A percentile compares a stretch with the other conserved stretches of the same genome.
phyloP scores from a whole-genome alignment of 2,329 filamentous ascomycete species.

The Torrubiellomyces zombiae region DNA sequence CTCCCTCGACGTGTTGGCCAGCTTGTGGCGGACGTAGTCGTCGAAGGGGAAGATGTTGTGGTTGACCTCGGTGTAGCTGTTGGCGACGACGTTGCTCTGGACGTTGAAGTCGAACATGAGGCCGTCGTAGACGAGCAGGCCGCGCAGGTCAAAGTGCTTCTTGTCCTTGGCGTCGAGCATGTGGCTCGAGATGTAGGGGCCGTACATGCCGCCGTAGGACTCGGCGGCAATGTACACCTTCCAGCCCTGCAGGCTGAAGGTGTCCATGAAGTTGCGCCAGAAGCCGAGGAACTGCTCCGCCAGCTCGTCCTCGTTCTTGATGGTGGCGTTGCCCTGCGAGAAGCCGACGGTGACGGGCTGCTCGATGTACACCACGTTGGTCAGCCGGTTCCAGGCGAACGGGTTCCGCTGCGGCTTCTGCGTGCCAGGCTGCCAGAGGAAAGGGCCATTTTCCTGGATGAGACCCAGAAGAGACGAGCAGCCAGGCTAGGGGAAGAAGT shows the following conservation, averaged over 20 bases:
- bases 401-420: conserved; percentile 46
- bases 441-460: conserved; percentile 62
- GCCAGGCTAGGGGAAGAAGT: too few species aligned
- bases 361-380: conserved; percentile 51
- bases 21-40: conserved; percentile 32
- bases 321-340: conserved; percentile 45
- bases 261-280: conserved; percentile 61
- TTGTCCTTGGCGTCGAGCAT: conserved; percentile 53
- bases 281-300: conserved; percentile 61
- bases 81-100: conserved; percentile 28
- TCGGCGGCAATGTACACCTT: conserved; percentile 60
- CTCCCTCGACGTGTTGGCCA: conserved; percentile 32
- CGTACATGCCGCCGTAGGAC: conserved; percentile 50
- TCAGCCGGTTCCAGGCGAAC: conserved; percentile 43
- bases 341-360: conserved; percentile 55
- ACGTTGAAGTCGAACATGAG: conserved; percentile 35
- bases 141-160: conserved; percentile 49
- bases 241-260: conserved; percentile 48
- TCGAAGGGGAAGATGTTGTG: conserved; percentile 45
- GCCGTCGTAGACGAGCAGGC: conserved; percentile 59
- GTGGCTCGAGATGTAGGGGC: conserved; percentile 55
- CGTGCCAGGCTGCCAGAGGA: conserved; percentile 55
- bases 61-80: conserved; percentile 46
- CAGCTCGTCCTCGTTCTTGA: conserved; percentile 48
- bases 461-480: conserved; percentile 50